Evolutionary conservation across 768 basidiomycete genomes (phyloP), one percentile per base, ranked within the genome.

Genomic region (Candolleomyces efflorescens): DNA sequence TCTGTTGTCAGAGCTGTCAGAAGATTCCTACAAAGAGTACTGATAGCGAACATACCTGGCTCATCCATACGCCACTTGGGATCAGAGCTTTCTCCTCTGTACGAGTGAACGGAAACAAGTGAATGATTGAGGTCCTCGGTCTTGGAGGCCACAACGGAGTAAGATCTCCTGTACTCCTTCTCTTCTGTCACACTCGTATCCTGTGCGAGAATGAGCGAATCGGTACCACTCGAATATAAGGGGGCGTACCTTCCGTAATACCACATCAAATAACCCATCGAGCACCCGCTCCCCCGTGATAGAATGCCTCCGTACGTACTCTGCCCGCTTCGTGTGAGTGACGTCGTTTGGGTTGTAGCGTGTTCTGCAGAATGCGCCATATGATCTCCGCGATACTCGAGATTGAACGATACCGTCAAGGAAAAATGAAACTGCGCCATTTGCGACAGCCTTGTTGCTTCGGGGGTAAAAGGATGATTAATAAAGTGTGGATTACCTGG

Each of bases 391-490:
- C 2, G 78, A 67, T 7, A 80, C 71, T 17, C 81, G 72, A 9
- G 70, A 68, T 7, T 71, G 68, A 1, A 82, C 78, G 6, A 72
- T 69, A 54, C 73, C 73, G 46, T 82, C 76, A 20, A 82, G 75
- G 45, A 65, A 60, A 53, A 61, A 68, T 3, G 62, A 63, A 18
- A 64, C 59, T 1, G 62, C 76, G n/a, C 80, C 80, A 37, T 79
- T 76, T 2, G 80, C 74, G 11, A 82, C 81, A 1, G 78, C 80
- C 55, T 67, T 57, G 75, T 80, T 62, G 1, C 65, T 67, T 27
- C 2, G 1, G 32, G 32, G 11, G 18, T 24, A 3, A 10, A 11
- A 22, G 6, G 11, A 12, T 10, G 10, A 24, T n/a, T 12, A 57
- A 32, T 36, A 38, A 32, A n/a, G 10, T 11, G 37, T 10, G 18